Evolutionary conservation across 208 protist genomes (phyloP).

Genomic region (Acanthamoeba triangularis): DNA sequence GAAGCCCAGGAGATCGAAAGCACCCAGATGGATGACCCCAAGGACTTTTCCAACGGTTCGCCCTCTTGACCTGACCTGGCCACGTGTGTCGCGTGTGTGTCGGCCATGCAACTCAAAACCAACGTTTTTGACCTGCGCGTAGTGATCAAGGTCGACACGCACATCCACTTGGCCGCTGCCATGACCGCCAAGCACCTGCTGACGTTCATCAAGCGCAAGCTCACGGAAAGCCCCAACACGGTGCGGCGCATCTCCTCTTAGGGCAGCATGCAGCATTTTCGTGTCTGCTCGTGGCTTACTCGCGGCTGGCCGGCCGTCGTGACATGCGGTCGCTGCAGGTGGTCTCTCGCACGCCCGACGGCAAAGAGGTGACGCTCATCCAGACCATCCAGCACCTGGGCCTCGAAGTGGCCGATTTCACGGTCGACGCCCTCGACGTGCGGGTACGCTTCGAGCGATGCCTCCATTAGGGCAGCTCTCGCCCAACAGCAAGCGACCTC

Average conservation of each 20-base stretch:
- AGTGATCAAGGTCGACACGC: slow-evolving; percentile 99
- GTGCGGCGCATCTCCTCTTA: no score
- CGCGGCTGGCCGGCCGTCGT: not conserved
- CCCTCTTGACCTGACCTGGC: slow-evolving; percentile 28
- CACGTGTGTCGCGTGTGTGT: not conserved
- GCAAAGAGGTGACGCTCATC: slow-evolving; percentile 88
- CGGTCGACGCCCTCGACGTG: slow-evolving; percentile 96
- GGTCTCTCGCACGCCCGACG: slow-evolving; percentile 92
- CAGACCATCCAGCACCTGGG: slow-evolving; percentile 88
- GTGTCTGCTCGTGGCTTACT: no score
- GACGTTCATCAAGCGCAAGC: slow-evolving; percentile 96
- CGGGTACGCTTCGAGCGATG: not conserved
- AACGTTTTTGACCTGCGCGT: slow-evolving; percentile 97
- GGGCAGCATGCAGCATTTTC: no score
- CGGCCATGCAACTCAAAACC: slow-evolving; percentile 81
- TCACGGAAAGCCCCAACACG: slow-evolving; percentile 93
- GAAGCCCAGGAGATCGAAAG: slow-evolving; percentile 93
- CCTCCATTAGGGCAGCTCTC: not conserved
- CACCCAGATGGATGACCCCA: slow-evolving; percentile 93
- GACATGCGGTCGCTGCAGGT: slow-evolving; percentile 86
- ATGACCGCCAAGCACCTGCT: slow-evolving; percentile 97
- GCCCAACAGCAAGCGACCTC: not conserved
- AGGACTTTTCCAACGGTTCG: slow-evolving; percentile 88
- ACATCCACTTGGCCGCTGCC: slow-evolving; percentile 97
- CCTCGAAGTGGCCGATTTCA: slow-evolving; percentile 93